Evolutionary conservation across 2,329 filamentous ascomycete species (phyloP).

Genomic region (Aspergillus sergii): DNA sequence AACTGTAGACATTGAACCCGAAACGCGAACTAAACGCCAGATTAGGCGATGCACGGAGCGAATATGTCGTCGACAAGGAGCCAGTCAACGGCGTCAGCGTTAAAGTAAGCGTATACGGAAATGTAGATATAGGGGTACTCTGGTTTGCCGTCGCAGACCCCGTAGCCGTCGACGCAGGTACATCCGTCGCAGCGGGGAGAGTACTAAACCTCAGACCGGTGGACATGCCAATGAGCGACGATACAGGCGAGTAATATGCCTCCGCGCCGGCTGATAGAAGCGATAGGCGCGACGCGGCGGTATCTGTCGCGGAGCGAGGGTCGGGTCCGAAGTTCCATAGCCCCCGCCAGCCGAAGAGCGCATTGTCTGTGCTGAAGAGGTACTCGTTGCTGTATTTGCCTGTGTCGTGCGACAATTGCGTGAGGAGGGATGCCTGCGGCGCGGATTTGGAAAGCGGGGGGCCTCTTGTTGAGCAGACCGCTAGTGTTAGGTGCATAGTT

Average conservation of each 20-base stretch:
- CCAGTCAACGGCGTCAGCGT: conserved; percentile 95
- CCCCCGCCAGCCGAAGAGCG: conserved; percentile 81
- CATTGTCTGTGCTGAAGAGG: conserved; percentile 88
- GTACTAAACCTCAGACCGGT: conserved; percentile 89
- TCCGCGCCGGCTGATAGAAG: conserved; percentile 90
- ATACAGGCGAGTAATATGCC: conserved; percentile 91
- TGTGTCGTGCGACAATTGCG: conserved; percentile 66
- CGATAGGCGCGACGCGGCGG: conserved; percentile 65
- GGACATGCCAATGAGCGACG: conserved; percentile 90
- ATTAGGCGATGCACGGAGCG: conserved; percentile 80
- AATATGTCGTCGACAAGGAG: conserved; percentile 87
- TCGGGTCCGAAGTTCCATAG: conserved; percentile 93
- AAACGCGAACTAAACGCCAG: conserved; percentile 87
- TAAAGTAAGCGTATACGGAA: conserved; percentile 89
- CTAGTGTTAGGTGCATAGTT: conserved; percentile 76
- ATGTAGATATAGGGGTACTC: conserved; percentile 61
- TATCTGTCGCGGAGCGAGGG: conserved; percentile 27
- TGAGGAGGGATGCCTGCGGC: conserved; percentile 49
- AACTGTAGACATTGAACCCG: conserved; percentile 97
- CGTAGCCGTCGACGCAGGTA: conserved; percentile 17
- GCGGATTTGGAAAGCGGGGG: conserved; percentile 46
- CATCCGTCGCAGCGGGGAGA: conserved; percentile 59
- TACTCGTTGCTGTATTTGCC: conserved; percentile 89
- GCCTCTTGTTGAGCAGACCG: conserved; percentile 49
- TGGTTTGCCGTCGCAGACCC: conserved; percentile 22